Base-by-base conservation (phyloP, 345 rosid genomes). In the Geranium rotundifolium region DNA sequence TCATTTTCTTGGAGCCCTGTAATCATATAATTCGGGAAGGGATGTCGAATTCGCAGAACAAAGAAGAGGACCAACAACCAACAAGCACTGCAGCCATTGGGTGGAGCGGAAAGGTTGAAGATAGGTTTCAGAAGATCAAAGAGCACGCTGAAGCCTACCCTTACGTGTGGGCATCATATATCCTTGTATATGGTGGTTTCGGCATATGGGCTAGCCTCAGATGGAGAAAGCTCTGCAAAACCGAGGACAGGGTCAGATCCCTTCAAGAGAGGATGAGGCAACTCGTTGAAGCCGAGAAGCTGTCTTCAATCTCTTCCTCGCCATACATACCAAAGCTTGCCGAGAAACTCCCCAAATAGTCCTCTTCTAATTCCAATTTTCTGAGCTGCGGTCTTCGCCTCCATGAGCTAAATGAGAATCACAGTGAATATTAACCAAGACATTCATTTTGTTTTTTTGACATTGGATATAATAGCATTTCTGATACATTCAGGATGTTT, bases 141-240 rank as follows among this genome's bases (percentile, higher is more conserved):
- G 95, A 88, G 75, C 75, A 91, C 46, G 91, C 95, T 0, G 87
- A 86, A 79, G 80, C 90, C 56, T 91, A 82, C 65, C 97, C 95
- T 3, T 92, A 82, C 23, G 97, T 90, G 20, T 92, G 98, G 98
- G 97, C 80, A 60, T 92, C 98, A 0, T 92, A 89, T 59, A 80
- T 78, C 2, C 75, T 86, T 60, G 97, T 90, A 29, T 92, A 92
- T 30, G 99, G 99, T 7, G 90, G 90, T 61, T 81, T 90, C 18
- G 81, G 67, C 61, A 83, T 87, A 34, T 92, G 93, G 93, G 65
- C 74, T 7, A 57, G 83, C 14, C 90, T 90, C 66, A 75, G 99
- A 65, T 87, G 88, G 90, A 83, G 90, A 72, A 90, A 83, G 73
- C 95, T 92, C 57, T 79, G 97, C 8, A 85, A 76, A 74, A 87